phyloP scores from a whole-genome alignment of 2,329 filamentous ascomycete genomes.

The Blastomyces silverae region DNA sequence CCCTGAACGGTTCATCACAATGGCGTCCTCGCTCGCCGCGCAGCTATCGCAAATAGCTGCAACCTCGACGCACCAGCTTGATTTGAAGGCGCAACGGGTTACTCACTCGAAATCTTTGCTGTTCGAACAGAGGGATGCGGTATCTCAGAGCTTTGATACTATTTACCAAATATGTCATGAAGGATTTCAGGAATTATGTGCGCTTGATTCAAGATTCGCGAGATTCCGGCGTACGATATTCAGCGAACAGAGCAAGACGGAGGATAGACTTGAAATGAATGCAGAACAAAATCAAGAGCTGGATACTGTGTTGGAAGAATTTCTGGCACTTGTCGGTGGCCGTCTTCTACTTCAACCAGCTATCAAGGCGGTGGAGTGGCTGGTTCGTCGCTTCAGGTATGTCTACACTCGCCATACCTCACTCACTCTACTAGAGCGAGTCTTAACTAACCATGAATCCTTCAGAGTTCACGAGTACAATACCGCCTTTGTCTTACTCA shows the following conservation, averaged over 20 bases:
- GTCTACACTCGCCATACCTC: slow-evolving; percentile 22
- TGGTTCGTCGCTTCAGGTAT: slow-evolving; percentile 82
- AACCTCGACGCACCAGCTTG: slow-evolving; percentile 81
- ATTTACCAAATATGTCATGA: slow-evolving; percentile 81
- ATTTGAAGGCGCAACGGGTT: slow-evolving; percentile 86
- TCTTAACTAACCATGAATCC: slow-evolving; percentile 9
- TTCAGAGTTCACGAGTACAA: slow-evolving; percentile 84
- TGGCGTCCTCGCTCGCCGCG: slow-evolving; percentile 81
- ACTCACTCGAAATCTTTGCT: slow-evolving; percentile 92
- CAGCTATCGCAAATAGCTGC: slow-evolving; percentile 90
- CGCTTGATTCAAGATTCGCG: slow-evolving; percentile 71
- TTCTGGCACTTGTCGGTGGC: slow-evolving; percentile 71
- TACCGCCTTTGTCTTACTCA: slow-evolving; percentile 66
- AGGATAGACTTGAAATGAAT: slow-evolving; percentile 82
- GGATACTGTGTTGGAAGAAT: slow-evolving; percentile 69
- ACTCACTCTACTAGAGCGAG: neutral
- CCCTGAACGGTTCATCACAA: slow-evolving; percentile 37
- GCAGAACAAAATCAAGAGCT: slow-evolving; percentile 73
- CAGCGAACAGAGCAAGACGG: slow-evolving; percentile 82
- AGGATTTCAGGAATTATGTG: slow-evolving; percentile 86
- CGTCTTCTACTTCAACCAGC: slow-evolving; percentile 77
- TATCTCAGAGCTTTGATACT: slow-evolving; percentile 81
- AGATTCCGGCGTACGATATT: slow-evolving; percentile 74
- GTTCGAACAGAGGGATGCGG: slow-evolving; percentile 78
- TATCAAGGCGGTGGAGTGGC: slow-evolving; percentile 89